Conservation (phyloP, 495 filamentous ascomycete species). For the Immersiella caudata region DNA sequence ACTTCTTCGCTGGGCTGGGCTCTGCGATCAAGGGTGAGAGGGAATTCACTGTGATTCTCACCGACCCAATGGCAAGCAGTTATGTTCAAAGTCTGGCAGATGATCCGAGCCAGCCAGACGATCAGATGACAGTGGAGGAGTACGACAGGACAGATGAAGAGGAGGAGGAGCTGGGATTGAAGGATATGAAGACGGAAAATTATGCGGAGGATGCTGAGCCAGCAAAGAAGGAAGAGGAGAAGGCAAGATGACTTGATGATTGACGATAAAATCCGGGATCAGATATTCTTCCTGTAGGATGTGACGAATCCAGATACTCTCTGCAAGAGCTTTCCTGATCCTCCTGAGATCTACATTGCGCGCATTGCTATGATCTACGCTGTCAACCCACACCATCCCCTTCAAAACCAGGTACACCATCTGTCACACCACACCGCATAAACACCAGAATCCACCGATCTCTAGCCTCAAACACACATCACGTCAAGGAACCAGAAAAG, state of each 20-base stretch:
- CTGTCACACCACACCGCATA: not conserved
- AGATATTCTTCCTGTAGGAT: too few species aligned
- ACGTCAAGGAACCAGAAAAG: not conserved
- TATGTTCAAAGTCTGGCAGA: conserved; percentile 88
- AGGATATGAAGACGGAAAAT: conserved; percentile 88
- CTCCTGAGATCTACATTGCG: not conserved
- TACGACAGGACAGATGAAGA: conserved; percentile 88
- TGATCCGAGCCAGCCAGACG: conserved; percentile 69
- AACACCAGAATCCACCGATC: not conserved
- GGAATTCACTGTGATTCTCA: conserved; percentile 82
- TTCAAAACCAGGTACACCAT: not conserved
- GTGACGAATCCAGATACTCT: not conserved
- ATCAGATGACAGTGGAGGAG: conserved; percentile 78
- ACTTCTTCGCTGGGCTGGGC: conserved; percentile 76
- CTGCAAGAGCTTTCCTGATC: not conserved
- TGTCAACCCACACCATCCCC: not conserved
- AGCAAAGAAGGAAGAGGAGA: not conserved
- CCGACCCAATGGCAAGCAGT: conserved; percentile 85
- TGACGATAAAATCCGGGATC: too few species aligned
- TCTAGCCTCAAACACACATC: not conserved
- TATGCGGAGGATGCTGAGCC: conserved; percentile 62
- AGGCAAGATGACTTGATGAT: not conserved
- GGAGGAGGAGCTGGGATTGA: conserved; percentile 85
- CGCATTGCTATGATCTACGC: not conserved
- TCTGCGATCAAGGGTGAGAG: conserved; percentile 78